Conservation (phyloP, 2,329 filamentous ascomycete species). For the Tolypocladium cylindrosporum region DNA sequence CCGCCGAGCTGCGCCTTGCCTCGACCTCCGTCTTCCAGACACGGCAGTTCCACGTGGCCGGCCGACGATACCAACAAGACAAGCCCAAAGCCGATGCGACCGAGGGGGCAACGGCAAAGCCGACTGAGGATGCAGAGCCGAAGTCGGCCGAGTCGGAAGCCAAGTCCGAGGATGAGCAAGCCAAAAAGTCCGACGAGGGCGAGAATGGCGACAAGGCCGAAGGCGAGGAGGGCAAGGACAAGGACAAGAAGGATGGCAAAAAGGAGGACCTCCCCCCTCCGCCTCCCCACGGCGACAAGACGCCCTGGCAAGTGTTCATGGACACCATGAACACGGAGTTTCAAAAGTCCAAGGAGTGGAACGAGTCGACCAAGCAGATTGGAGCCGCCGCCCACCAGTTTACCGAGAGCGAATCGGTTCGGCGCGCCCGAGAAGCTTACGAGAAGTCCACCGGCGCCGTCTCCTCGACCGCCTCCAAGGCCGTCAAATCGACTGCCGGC, state of each 20-base stretch:
- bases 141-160: constrained; percentile 5
- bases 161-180: constrained; percentile 28
- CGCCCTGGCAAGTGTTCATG: constrained; percentile 96
- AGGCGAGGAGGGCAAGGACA: constrained; percentile 29
- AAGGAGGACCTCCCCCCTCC: constrained; percentile 69
- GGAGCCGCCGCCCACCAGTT: constrained; percentile 84
- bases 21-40: constrained; percentile 19
- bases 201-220: constrained; percentile 36
- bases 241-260: constrained; percentile 46
- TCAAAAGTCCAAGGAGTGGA: constrained; percentile 97
- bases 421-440: constrained; percentile 77
- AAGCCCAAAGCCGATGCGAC: constrained; percentile 17
- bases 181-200: constrained; percentile 31
- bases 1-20: constrained; percentile 21
- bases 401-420: constrained; percentile 83
- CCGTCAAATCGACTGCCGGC: constrained; percentile 75
- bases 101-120: background rate
- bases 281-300: constrained; percentile 96
- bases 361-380: constrained; percentile 93
- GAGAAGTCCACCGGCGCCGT: constrained; percentile 78
- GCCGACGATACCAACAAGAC: constrained; percentile 18
- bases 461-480: constrained; percentile 65
- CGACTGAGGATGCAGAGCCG: constrained; percentile 8
- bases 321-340: constrained; percentile 94
- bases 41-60: constrained; percentile 22